Evolutionary conservation across 495 filamentous ascomycete species (phyloP).

Genomic region (Trichoderma reesei): DNA sequence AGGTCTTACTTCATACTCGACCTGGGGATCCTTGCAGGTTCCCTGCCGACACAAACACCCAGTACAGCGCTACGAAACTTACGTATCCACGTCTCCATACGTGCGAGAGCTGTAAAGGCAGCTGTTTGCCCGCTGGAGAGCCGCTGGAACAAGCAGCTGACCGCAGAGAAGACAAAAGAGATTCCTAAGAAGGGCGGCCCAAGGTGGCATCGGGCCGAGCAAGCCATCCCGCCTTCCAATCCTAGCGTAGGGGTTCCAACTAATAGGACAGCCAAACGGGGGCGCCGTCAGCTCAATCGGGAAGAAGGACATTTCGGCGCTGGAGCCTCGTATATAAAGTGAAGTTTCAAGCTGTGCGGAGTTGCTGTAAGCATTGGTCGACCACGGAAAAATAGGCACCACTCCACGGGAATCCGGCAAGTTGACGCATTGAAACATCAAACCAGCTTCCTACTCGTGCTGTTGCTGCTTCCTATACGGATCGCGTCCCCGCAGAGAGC

Average conservation of each 20-base stretch:
- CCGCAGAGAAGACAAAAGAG: neutral
- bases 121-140: neutral
- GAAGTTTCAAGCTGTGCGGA: neutral
- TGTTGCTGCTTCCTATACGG: neutral
- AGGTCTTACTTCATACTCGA: neutral
- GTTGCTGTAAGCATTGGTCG: neutral
- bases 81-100: neutral
- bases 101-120: neutral
- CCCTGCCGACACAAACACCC: no score
- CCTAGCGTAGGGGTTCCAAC: neutral
- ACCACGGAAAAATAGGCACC: neutral
- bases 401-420: neutral
- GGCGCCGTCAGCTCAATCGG: neutral
- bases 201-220: slow-evolving; percentile 5
- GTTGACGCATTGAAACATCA: neutral
- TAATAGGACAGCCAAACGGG: neutral
- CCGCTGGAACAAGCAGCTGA: neutral
- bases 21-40: no score
- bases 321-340: no score
- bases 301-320: neutral
- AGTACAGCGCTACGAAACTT: neutral
- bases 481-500: no score
- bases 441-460: neutral
- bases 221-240: slow-evolving; percentile 6
- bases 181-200: neutral